phyloP scores from a whole-genome alignment of 331 rosid genomes.

The Phaseolus coccineus region DNA sequence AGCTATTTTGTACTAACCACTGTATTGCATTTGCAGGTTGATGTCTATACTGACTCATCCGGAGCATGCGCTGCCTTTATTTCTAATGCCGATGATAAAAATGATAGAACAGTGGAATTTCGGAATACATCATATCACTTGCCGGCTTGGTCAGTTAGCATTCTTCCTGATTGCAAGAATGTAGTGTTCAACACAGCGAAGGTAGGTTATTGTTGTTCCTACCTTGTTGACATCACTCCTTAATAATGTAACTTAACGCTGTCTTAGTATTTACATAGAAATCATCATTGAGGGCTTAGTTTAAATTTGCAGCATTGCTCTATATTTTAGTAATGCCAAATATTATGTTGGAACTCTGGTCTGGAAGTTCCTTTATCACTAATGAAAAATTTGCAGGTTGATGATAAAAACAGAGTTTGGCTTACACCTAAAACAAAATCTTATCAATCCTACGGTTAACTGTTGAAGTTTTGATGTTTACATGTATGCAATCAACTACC shows the following conservation, averaged over 20 bases:
- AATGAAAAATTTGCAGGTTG: constrained; percentile 4
- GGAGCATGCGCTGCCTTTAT: constrained; percentile 92
- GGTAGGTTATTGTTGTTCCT: constrained; percentile 52
- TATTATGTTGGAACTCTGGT: constrained; percentile 12
- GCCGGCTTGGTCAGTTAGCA: constrained; percentile 99
- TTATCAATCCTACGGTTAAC: constrained; percentile 15
- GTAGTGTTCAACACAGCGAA: constrained; percentile 85
- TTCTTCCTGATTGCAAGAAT: constrained; percentile 95
- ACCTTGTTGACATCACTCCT: constrained; percentile 16
- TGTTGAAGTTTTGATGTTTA: neutral
- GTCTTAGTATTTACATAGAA: constrained; percentile 19
- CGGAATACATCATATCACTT: constrained; percentile 77
- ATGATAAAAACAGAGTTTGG: constrained; percentile 4
- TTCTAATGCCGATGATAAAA: constrained; percentile 78
- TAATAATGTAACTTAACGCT: constrained; percentile 8
- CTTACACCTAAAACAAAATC: constrained; percentile 1
- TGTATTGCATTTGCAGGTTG: constrained; percentile 80
- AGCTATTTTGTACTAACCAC: constrained; percentile 29
- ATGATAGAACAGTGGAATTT: constrained; percentile 74
- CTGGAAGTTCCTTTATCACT: neutral
- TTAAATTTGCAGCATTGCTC: constrained; percentile 23
- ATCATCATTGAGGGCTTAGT: neutral
- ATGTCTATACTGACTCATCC: constrained; percentile 74
- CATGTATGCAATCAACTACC: constrained; percentile 4
- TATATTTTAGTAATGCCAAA: constrained; percentile 17